Evolutionary conservation across 2,329 filamentous ascomycete genomes (phyloP), one percentile per base, ranked within the genome.

Genomic region (Alternaria infectoria): DNA sequence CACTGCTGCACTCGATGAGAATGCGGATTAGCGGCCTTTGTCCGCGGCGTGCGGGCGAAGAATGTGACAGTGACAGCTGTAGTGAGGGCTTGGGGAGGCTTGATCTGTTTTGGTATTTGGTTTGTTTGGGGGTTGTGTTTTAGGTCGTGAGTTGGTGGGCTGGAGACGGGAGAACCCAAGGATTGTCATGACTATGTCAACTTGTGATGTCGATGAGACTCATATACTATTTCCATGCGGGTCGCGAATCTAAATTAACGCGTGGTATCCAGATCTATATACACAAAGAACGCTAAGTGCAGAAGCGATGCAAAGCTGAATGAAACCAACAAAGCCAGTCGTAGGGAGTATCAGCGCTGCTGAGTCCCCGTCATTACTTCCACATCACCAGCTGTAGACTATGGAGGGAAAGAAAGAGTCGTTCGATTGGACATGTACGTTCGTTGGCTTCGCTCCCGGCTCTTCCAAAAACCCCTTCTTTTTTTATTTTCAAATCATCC

Each of bases 361-460:
- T 57, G 58, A 45, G 32, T 32, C 23, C 6, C 17, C 46, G 21
- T 43, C 47, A 25, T 23, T 51, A 43, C 46, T 58, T 36, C 32
- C 56, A 30, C 56, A 51, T 58, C 46, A 58, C 56, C 46, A 58
- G 30, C 21, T 57, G 54, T 61, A 50, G 45, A 51, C 26, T 49
- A 50, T 36, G 62, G 64, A 72, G 69, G 68, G 62, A 65, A 67
- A 70, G 67, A 72, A 67, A 66, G 57, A 60, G 63, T 69, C 63
- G 61, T 47, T 57, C 23, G 59, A 71, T 70, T 68, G 64, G 43
- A 54, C 57, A 65, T 51, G 52, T 66, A 59, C 46, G 63, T 56
- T 65, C 59, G 26, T 60, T 23, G 13, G 44, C 49, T 36, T 51
- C 6, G 17, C 17, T 43, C 10, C 32, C 61, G 52, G 60, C 67